Evolutionary conservation across 1,139 yeast species (phyloP), one percentile per base, ranked within the genome.

Genomic region (Chernovozyma aurita): DNA sequence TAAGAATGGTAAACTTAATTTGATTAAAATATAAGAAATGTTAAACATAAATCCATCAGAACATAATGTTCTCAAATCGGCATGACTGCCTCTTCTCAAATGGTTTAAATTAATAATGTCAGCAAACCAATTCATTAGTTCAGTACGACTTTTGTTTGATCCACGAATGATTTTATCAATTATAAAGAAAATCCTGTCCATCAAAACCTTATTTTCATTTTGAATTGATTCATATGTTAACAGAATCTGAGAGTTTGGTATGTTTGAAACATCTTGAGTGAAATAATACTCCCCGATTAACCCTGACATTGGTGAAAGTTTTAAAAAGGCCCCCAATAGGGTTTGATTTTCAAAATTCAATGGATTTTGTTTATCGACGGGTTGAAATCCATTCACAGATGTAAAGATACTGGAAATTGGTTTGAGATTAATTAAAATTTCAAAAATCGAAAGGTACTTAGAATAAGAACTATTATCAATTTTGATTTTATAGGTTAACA

Each of bases 1-100:
- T 43, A 86, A 70, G 54, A 94, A 90, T 18, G 98, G 98, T 50
- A 80, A 77, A 31, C 95, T 80, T 41, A 94, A 73, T 51, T 74
- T 77, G 39, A 84, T 71, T 42, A 90, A 63, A 1, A 90, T 65
- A 37, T 78, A 55, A 0, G 92, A 68, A 17, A 87, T 72, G 55
- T 90, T 92, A 39, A 81, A 68, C 85, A 88, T 84, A 43, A 92
- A 73, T 1, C 90, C 92, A 61, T 90, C 90, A 6, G 87, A 70
- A 1, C 95, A 79, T 35, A 85, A 65, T 38, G 78, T 74, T 15
- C 70, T 64, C 7, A 76, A 73, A 49, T 85, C 82, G 3, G 92
- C 85, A 56, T 85, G 95, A 47, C 85, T 80, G 33, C 97, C 97
- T 47, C 85, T 75, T 59, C 97, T 77, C 49, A 86, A 73, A 59